Conservation (phyloP, 371 early-diverging fungal genomes). For the Fennellomyces sp. region DNA sequence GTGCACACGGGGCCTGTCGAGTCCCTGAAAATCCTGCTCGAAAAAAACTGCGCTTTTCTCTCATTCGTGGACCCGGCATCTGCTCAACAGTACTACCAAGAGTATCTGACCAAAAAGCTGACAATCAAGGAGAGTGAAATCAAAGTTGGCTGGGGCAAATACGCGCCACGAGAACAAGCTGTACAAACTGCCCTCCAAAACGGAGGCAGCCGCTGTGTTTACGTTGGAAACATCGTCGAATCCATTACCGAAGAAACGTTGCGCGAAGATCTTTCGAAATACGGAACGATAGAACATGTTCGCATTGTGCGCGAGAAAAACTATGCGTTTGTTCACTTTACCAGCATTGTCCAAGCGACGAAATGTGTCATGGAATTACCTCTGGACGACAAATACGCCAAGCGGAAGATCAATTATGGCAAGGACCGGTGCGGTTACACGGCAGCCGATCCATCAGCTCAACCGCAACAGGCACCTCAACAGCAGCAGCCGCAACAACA, state of each 20-base stretch:
- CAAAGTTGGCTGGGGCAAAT: slow-evolving; percentile 82
- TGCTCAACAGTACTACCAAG: slow-evolving; percentile 61
- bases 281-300: slow-evolving; percentile 75
- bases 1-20: slow-evolving; percentile 79
- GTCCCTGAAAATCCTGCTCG: slow-evolving; percentile 69
- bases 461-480: not conserved
- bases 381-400: slow-evolving; percentile 51
- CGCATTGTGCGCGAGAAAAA: slow-evolving; percentile 70
- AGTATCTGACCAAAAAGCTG: slow-evolving; percentile 39
- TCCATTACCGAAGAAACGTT: slow-evolving; percentile 54
- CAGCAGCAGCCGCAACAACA: not conserved
- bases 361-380: slow-evolving; percentile 66
- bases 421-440: slow-evolving; percentile 78
- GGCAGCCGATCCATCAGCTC: not conserved
- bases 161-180: slow-evolving; percentile 51
- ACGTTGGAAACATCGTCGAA: slow-evolving; percentile 69
- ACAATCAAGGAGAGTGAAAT: slow-evolving; percentile 54
- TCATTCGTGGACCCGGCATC: slow-evolving; percentile 72
- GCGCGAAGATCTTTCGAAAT: slow-evolving; percentile 56
- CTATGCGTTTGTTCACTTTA: slow-evolving; percentile 84
- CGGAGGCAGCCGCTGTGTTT: slow-evolving; percentile 81
- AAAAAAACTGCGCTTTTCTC: slow-evolving; percentile 80
- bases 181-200: slow-evolving; percentile 58
- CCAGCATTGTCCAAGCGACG: slow-evolving; percentile 65
- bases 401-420: slow-evolving; percentile 70